These are phyloP conservation scores for Dioszegia aurantiaca DNA, from an alignment of 768 basidiomycete genomes.

Conservation along the genomic window DNA sequence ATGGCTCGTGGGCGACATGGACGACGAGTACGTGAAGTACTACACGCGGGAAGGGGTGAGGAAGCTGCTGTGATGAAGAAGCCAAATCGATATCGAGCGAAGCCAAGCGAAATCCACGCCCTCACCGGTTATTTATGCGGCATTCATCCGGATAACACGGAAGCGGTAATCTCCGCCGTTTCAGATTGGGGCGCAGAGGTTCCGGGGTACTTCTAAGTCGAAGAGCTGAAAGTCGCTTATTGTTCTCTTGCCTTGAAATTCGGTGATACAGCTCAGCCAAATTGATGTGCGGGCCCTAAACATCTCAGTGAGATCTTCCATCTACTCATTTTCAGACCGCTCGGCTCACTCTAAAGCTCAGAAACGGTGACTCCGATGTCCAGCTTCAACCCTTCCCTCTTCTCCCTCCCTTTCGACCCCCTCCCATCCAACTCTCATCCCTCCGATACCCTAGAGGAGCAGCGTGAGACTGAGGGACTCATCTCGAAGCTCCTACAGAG, in stretches of 20 bases:
- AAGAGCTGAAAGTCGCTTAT: neutral
- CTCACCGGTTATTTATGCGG: too few species aligned
- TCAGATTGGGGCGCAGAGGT: too few species aligned
- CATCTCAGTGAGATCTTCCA: too few species aligned
- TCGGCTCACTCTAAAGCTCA: neutral
- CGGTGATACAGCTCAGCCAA: too few species aligned
- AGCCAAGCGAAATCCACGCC: neutral
- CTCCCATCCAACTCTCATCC: conserved; percentile 57
- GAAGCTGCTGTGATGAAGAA: too few species aligned
- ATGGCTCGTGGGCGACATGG: neutral
- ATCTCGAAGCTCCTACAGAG: conserved; percentile 26
- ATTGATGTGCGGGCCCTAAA: too few species aligned
- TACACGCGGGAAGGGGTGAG: too few species aligned
- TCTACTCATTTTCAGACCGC: too few species aligned
- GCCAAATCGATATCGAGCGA: neutral
- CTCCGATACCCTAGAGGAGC: conserved; percentile 68
- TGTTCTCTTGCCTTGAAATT: neutral
- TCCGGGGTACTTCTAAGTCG: too few species aligned
- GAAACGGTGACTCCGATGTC: conserved; percentile 13
- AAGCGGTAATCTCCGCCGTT: neutral
- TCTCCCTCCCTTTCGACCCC: conserved; percentile 28
- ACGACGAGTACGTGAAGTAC: too few species aligned
- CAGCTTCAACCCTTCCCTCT: conserved; percentile 38
- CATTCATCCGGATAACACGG: neutral
- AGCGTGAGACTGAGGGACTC: conserved; percentile 59